Base-by-base conservation (phyloP, 164 flowering plant genomes). In the Aristolochia fimbriata region DNA sequence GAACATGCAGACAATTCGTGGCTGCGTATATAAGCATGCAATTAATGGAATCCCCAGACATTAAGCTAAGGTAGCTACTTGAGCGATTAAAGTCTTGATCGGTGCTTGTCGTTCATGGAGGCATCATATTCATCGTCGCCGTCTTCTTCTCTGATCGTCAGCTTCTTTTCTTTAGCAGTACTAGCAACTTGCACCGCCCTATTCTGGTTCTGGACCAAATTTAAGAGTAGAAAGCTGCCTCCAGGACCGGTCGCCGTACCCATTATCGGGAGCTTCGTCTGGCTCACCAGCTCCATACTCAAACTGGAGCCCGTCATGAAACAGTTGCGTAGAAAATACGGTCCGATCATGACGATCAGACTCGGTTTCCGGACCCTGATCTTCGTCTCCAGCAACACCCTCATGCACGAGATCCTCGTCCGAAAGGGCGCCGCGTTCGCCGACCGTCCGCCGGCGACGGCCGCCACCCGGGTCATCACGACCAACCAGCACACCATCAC, bases 311-410 rank as follows among this genome's bases (percentile, higher is more conserved):
- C 61, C 11, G 27, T 56, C 33, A 58, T 82, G 41, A 62, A 55
- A 0, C 3, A 31, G 50, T 71, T 80, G 23, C 50, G 43, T 14
- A 33, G 59, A 55, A 67, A 71, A 31, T 68, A 69, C 41, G 85
- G 87, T 15, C 82, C 85, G 2, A 65, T 83, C 41, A 17, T 79
- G 57, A 62, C 80, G 14, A 54, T 83, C 58, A 70, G n/a, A 2
- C 17, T 77, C 7, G 80, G 79, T 30, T 47, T 62, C 12, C 60
- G 62, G 1, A 65, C 71, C 6, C 15, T 63, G 22, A 64, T 80
- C 61, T 76, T 79, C 65, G 23, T 83, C 15, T 17, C 71, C 51
- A 51, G 30, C 61, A 75, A 53, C 48, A 31, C 61, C 30, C 61
- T 75, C 2, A 78, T 77, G 22, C 74, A 83, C 67, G 64, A 74